Base-by-base conservation (phyloP, 2,329 filamentous ascomycete genomes). In the Ophiostoma pallidulum region DNA sequence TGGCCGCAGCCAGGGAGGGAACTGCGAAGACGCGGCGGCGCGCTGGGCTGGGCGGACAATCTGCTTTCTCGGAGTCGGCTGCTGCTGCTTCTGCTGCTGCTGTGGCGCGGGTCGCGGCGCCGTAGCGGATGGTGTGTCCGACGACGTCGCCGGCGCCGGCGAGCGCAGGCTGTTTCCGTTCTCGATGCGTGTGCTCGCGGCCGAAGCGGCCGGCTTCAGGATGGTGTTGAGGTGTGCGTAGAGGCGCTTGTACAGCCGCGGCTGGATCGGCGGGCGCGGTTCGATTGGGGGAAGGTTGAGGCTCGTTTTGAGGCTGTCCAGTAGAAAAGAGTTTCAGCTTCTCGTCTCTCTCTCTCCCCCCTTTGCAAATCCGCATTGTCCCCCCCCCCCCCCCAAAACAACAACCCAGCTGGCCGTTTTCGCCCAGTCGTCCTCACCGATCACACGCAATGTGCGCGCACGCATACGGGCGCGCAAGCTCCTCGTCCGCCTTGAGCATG, bases 361-460 rank as follows among this genome's bases (percentile, higher is more conserved):
- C 33, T 36, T 19, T n/a, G n/a, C n/a, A n/a, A n/a, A n/a, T n/a
- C n/a, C n/a, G n/a, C n/a, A 7, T 3, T 7, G 33, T 36, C n/a
- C 19, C 33, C 16, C 13, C 5, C 33, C 33, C 9, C 33, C 4
- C 5, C 4, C 33, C 5, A 4, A 8, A 14, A 10, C 9, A 3
- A 33, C 51, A n/a, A n/a, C n/a, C n/a, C n/a, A n/a, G n/a, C n/a
- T n/a, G n/a, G n/a, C n/a, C n/a, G n/a, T n/a, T n/a, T n/a, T n/a
- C n/a, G n/a, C n/a, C n/a, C n/a, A n/a, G n/a, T n/a, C n/a, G n/a
- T n/a, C n/a, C n/a, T 2, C 66, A 86, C 85, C 86, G 78, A 57
- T 91, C 87, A 61, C 90, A 97, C 18, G 92, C 92, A 51, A 98
- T 77, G 64, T 95, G 83, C 13, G 86, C 85, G 62, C 89, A 95